These are phyloP conservation scores for Euphorbia peplus DNA, from an alignment of 345 rosid species.

Conservation along the genomic window DNA sequence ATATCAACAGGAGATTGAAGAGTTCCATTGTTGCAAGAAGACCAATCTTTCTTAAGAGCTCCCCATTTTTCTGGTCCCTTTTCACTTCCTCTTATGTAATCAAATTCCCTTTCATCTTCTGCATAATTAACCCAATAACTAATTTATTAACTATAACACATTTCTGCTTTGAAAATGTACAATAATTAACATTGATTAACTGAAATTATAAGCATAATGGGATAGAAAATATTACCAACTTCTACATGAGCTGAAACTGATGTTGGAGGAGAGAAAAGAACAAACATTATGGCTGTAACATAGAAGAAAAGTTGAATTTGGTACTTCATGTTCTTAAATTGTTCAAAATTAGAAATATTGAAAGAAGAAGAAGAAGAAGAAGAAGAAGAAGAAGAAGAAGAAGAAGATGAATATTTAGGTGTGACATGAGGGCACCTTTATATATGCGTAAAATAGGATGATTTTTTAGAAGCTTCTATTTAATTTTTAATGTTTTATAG, in stretches of 20 bases:
- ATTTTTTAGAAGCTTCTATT: constrained; percentile 4
- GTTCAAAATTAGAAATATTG: background rate
- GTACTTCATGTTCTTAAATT: constrained; percentile 2
- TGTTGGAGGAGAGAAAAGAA: constrained; percentile 10
- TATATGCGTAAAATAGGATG: background rate
- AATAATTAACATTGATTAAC: background rate
- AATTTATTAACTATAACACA: background rate
- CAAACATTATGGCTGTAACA: background rate
- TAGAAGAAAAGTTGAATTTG: background rate
- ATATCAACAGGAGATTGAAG: constrained; percentile 28
- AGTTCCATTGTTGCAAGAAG: constrained; percentile 12
- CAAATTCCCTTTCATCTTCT: constrained; percentile 62
- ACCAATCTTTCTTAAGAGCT: constrained; percentile 25
- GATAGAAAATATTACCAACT: constrained; percentile 24
- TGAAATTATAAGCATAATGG: background rate
- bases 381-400: no score
- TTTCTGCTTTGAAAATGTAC: background rate
- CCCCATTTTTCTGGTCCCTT: constrained; percentile 57
- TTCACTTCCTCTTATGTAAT: constrained; percentile 36
- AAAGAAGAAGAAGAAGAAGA: background rate
- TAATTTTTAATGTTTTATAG: no score
- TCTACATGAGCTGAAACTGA: constrained; percentile 30
- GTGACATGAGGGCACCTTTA: background rate
- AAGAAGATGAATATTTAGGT: background rate
- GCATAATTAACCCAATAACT: constrained; percentile 4